phyloP scores from a whole-genome alignment of 2,329 filamentous ascomycete genomes.

The Clonostachys byssicola region DNA sequence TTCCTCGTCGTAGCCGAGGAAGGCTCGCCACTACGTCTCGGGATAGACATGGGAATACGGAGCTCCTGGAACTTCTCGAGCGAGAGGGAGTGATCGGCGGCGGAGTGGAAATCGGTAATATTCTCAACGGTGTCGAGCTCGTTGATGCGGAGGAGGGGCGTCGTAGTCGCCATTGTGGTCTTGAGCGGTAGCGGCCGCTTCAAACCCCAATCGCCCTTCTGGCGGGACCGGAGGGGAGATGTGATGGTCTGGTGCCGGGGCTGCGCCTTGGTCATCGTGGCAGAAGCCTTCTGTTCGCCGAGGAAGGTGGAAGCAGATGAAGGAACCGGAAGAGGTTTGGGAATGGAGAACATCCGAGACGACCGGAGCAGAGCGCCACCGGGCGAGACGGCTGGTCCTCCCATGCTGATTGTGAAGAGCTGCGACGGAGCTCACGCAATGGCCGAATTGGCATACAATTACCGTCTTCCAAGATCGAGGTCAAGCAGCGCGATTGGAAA shows the following conservation, averaged over 20 bases:
- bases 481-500: slow-evolving; percentile 1
- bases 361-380: slow-evolving; percentile 71
- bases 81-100: slow-evolving; percentile 76
- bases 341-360: slow-evolving; percentile 87
- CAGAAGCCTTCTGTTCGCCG: neutral
- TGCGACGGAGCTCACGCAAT: neutral
- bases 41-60: slow-evolving; percentile 63
- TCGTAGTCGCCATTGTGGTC: slow-evolving; percentile 66
- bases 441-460: slow-evolving; percentile 7
- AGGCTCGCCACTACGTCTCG: slow-evolving; percentile 15
- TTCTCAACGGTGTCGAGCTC: slow-evolving; percentile 82
- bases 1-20: neutral
- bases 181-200: slow-evolving; percentile 79
- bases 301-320: slow-evolving; percentile 32
- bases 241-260: slow-evolving; percentile 83
- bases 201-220: slow-evolving; percentile 85
- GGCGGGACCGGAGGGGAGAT: slow-evolving; percentile 67
- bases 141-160: slow-evolving; percentile 72
- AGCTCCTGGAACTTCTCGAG: slow-evolving; percentile 85
- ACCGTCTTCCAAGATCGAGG: slow-evolving; percentile 1
- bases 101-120: slow-evolving; percentile 83
- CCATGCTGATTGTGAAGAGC: slow-evolving; percentile 19
- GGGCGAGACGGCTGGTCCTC: slow-evolving; percentile 42
- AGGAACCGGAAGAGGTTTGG: slow-evolving; percentile 66
- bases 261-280: slow-evolving; percentile 61